phyloP scores from a whole-genome alignment of 169 alveolate genomes.

The Cryptosporidium tyzzeri region DNA sequence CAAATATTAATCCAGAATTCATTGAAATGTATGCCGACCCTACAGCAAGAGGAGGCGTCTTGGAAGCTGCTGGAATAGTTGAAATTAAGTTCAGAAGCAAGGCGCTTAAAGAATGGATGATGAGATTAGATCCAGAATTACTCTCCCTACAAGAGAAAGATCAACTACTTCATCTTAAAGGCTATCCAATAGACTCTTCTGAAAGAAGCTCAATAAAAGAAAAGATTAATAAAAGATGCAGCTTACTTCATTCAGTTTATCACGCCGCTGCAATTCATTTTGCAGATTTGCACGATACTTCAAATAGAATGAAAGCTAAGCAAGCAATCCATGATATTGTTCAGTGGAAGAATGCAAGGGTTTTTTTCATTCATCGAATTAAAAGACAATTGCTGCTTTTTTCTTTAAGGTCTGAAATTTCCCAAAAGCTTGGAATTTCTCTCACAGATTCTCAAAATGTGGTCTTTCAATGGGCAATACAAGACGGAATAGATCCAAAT shows the following conservation, averaged over 20 bases:
- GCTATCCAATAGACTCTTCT: conserved; percentile 75
- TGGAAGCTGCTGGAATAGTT: conserved; percentile 87
- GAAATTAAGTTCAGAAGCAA: conserved; percentile 83
- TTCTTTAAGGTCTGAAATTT: conserved; percentile 76
- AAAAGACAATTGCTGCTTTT: conserved; percentile 80
- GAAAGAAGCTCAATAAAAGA: conserved; percentile 77
- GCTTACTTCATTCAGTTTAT: conserved; percentile 80
- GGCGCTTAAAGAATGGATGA: conserved; percentile 81
- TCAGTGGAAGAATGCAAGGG: conserved; percentile 84
- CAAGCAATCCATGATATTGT: conserved; percentile 84
- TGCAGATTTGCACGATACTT: conserved; percentile 88
- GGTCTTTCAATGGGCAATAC: conserved; percentile 60
- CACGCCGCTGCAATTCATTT: conserved; percentile 81
- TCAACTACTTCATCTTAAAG: conserved; percentile 61
- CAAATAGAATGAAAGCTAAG: conserved; percentile 87
- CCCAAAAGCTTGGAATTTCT: conserved; percentile 53
- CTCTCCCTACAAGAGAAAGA: conserved; percentile 72
- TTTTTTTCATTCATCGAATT: conserved; percentile 83
- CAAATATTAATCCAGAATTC: conserved; percentile 83
- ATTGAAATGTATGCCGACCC: conserved; percentile 89
- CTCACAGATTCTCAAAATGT: conserved; percentile 43
- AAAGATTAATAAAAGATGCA: conserved; percentile 79
- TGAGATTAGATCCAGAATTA: conserved; percentile 78
- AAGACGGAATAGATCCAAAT: conserved; percentile 66
- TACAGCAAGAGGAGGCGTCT: conserved; percentile 84